A percentile compares a stretch with the other conserved stretches of the same genome.
phyloP scores from a whole-genome alignment of 805 yeast genomes.

The Brettanomyces bruxellensis region DNA sequence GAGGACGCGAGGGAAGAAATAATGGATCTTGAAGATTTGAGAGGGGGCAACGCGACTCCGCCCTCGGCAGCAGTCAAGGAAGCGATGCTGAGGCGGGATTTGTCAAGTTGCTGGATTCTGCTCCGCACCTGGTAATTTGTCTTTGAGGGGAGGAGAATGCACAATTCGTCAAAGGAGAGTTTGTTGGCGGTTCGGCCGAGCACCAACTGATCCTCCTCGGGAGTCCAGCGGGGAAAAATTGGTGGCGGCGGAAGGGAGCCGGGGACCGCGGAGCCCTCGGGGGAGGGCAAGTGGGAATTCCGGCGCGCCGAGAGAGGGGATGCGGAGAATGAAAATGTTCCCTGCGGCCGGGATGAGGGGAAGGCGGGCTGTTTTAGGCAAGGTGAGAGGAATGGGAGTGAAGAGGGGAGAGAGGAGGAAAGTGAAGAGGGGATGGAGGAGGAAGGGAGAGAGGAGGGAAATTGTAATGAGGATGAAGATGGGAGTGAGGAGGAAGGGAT shows the following conservation, averaged over 20 bases:
- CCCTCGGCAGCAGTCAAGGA: slow-evolving; percentile 4
- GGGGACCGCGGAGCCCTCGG: neutral
- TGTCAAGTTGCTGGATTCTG: slow-evolving; percentile 42
- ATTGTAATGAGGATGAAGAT: too few species aligned
- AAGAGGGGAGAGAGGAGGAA: too few species aligned
- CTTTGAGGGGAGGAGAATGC: slow-evolving; percentile 62
- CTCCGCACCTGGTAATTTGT: slow-evolving; percentile 67
- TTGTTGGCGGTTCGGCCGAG: slow-evolving; percentile 46
- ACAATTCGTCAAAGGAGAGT: slow-evolving; percentile 61
- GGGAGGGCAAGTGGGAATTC: neutral
- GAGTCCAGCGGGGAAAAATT: slow-evolving; percentile 33
- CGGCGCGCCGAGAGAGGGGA: neutral
- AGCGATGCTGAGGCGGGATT: slow-evolving; percentile 7
- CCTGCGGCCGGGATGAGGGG: too few species aligned
- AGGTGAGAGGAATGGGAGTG: too few species aligned
- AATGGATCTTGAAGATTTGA: neutral
- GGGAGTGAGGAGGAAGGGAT: too few species aligned
- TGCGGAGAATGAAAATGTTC: neutral
- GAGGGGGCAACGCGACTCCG: neutral
- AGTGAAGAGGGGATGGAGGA: too few species aligned
- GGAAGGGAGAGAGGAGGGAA: too few species aligned
- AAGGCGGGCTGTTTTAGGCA: too few species aligned
- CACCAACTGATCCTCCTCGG: slow-evolving; percentile 67
- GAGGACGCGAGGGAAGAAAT: neutral
- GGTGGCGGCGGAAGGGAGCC: neutral